phyloP scores from a whole-genome alignment of 306 rosid species.

The Glycine tomentella region DNA sequence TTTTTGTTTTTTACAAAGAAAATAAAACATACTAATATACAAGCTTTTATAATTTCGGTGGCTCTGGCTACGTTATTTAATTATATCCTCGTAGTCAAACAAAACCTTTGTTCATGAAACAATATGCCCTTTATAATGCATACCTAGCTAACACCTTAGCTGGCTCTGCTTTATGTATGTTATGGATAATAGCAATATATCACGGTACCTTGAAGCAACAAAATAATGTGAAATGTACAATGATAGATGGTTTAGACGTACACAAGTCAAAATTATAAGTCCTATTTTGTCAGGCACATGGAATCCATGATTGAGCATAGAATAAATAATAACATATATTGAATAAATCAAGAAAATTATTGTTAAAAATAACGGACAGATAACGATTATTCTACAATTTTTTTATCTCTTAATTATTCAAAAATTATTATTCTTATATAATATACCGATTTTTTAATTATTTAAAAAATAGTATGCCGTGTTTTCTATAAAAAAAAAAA shows the following conservation, averaged over 20 bases:
- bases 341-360: background rate
- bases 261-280: background rate
- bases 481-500: too few species aligned
- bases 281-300: background rate
- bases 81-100: conserved; percentile 39
- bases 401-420: too few species aligned
- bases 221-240: background rate
- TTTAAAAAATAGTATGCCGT: too few species aligned
- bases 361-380: background rate
- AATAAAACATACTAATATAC: background rate
- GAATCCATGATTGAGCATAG: background rate
- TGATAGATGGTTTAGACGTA: too few species aligned
- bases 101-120: conserved; percentile 5
- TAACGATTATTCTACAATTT: too few species aligned
- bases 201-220: background rate
- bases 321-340: background rate
- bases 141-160: conserved; percentile 23
- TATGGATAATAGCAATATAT: too few species aligned
- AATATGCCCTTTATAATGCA: conserved; percentile 21
- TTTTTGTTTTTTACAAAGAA: conserved; percentile 1
- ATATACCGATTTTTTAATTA: too few species aligned
- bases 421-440: too few species aligned
- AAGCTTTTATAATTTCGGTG: too few species aligned
- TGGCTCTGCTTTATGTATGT: too few species aligned
- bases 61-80: too few species aligned